These are phyloP conservation scores for Chaetomium sp. DNA, from an alignment of 2,329 filamentous ascomycete species.

Conservation along the genomic window DNA sequence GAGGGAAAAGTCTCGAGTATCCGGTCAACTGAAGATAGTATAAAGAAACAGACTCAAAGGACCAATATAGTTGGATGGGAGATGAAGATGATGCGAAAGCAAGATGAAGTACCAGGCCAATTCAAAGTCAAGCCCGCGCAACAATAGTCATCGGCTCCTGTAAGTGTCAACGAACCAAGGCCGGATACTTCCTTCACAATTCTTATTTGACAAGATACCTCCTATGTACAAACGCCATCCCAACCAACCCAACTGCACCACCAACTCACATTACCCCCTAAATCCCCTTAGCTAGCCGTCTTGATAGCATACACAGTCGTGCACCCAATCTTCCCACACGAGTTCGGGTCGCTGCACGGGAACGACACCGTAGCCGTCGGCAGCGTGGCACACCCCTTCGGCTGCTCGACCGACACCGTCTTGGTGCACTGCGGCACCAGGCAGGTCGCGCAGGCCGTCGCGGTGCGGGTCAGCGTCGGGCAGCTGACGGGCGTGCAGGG, in stretches of 20 bases:
- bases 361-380: slow-evolving; percentile 23
- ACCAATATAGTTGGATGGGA: no score
- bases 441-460: slow-evolving; percentile 22
- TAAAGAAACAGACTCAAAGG: no score
- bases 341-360: slow-evolving; percentile 19
- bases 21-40: no score
- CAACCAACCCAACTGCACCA: no score
- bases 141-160: no score
- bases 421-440: slow-evolving; percentile 23
- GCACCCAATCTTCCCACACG: slow-evolving; percentile 27
- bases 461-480: slow-evolving; percentile 23
- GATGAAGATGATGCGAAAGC: no score
- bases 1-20: no score
- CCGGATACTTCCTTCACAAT: not conserved
- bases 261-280: not conserved
- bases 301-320: slow-evolving; percentile 24
- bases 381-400: slow-evolving; percentile 21
- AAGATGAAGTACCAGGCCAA: no score
- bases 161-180: not conserved
- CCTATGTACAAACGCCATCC: not conserved
- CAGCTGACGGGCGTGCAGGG: slow-evolving; percentile 19
- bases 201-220: not conserved
- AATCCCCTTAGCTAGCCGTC: slow-evolving; percentile 13
- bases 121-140: no score
- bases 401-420: slow-evolving; percentile 16